Evolutionary conservation across 768 basidiomycete species (phyloP), one percentile per base, ranked within the genome.

Genomic region (Pluteus cervinus): DNA sequence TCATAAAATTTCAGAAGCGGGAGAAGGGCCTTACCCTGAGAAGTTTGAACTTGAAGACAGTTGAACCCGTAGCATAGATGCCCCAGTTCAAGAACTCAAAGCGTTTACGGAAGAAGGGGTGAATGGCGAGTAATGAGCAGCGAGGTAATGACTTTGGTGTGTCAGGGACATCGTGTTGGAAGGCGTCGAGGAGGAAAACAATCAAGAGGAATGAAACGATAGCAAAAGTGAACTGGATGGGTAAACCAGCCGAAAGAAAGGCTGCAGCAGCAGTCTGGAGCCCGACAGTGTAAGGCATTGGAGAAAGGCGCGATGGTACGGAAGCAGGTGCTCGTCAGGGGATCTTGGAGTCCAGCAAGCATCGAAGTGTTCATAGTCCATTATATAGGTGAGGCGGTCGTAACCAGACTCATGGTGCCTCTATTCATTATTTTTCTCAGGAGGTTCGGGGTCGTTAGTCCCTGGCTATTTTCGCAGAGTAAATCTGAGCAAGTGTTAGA

Each of bases 1-100:
- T 23, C 23, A 26, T 14, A 21, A 34, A 16, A 30, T 24, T n/a
- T 40, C 50, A 36, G 34, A 43, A 31, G 30, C 47, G 43, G 37
- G 31, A 39, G 29, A 42, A 26, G 28, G 35, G 33, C 67, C 81
- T 45, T 56, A 85, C 85, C 38, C 65, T 66, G 46, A 86, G 58
- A 47, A 87, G 66, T 24, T 75, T 70, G 62, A 87, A 85, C 60
- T 79, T 77, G 51, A 81, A 87, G 26, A 80, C 51, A 39, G 68
- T 68, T 45, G 79, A 69, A 3, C 80, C 81, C 18, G 81, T 81
- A 36, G 71, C 72, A 42, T 73, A 70, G 56, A 86, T 84, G 10
- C 77, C 83, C 64, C 76, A 74, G 50, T 76, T 78, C 42, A 87
- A 52, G 55, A 87, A 87, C 50, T 86, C 83, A 50, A 77, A 78